Conservation (phyloP, 352 stramenopile genomes). For the Pythium monospermum region DNA sequence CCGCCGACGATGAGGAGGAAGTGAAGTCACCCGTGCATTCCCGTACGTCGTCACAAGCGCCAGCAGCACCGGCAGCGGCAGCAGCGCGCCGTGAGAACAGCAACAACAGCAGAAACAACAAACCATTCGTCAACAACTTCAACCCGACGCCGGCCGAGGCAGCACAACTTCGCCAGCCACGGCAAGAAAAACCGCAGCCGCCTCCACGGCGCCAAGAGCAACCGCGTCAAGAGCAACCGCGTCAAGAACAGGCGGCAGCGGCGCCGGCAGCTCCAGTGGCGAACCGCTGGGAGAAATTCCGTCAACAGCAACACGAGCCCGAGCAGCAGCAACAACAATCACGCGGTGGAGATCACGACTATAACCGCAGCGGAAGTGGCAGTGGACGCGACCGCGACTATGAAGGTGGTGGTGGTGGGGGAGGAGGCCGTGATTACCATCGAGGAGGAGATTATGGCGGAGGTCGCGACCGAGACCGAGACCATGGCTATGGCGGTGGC, state of each 20-base stretch:
- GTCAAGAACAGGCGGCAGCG: neutral
- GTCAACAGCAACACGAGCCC: slow-evolving; percentile 6
- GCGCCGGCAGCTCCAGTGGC: slow-evolving; percentile 15
- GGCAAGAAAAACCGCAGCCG: no score
- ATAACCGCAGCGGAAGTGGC: slow-evolving; percentile 9
- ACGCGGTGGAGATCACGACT: slow-evolving; percentile 11
- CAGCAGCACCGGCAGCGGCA: slow-evolving; percentile 1
- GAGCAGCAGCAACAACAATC: neutral
- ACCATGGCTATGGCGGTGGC: slow-evolving; percentile 17
- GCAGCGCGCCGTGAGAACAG: slow-evolving; percentile 14
- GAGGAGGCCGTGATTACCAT: neutral
- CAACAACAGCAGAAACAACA: no score
- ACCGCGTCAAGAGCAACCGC: neutral
- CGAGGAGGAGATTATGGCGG: no score
- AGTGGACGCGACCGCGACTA: neutral
- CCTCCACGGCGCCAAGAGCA: no score
- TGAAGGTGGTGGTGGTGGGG: neutral
- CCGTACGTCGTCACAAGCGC: slow-evolving; percentile 1
- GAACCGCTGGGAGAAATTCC: slow-evolving; percentile 18
- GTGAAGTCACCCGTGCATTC: slow-evolving; percentile 4
- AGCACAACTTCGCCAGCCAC: no score
- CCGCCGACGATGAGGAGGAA: slow-evolving; percentile 63
- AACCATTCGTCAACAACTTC: no score
- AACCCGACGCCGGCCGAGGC: no score
- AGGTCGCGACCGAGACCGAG: slow-evolving; percentile 11